Evolutionary conservation across 1,284 basidiomycete genomes (phyloP), one percentile per base, ranked within the genome.

Genomic region (Testicularia cyperi): DNA sequence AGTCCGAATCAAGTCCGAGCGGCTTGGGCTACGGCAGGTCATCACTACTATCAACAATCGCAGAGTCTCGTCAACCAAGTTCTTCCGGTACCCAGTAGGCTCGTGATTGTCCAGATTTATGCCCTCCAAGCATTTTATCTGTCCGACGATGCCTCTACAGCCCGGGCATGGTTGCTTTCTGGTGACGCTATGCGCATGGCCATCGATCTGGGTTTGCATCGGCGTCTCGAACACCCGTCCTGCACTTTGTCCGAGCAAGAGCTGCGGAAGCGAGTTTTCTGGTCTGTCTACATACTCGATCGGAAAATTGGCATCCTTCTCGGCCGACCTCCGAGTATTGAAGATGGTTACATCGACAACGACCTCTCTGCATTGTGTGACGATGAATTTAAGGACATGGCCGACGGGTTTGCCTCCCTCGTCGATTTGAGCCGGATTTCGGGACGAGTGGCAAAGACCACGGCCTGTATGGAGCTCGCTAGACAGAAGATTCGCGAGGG

Each of bases 241-340:
- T 7, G 43, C 12, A 25, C 15, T 16, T 16, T 16, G 2, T 9
- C 22, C 8, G 44, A 39, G 19, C 16, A 26, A 6, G 38, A 41
- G 34, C 12, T 30, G 23, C 35, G 51, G 2, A 27, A 24, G 21
- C 23, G 46, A n/a, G 28, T 38, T 3, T 47, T 31, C 28, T 47
- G 36, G 38, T 42, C 29, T 24, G 20, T 54, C 38, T 54, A 54
- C 33, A 25, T 47, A 6, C n/a, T 41, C 7, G 51, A 54, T 23
- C 28, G 38, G 8, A 12, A 42, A 10, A 31, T 54, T 4, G 24
- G 34, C 5, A 26, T 41, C 14, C 12, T 31, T 18, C 24, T 47
- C 13, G 44, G 44, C 4, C 20, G 51, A 13, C 51, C 51, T 1
- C 27, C 29, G 7, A 31, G 37, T 6, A 38, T 54, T 25, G 38